These are phyloP conservation scores for Apiospora sp. DNA, from an alignment of 2,329 filamentous ascomycete genomes.

Conservation along the genomic window DNA sequence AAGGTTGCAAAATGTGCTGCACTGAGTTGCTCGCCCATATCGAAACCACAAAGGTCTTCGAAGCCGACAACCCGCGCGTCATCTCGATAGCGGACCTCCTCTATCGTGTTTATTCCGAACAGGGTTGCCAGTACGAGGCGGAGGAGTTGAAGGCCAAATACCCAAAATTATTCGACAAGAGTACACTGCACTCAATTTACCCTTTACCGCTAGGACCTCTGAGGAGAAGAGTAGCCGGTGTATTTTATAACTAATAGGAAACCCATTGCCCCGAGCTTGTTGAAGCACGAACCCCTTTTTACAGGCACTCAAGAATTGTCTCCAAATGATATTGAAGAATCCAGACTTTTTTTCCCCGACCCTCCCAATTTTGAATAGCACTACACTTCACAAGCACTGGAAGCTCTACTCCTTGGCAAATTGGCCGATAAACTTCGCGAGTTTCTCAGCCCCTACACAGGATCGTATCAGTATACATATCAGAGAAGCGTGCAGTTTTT, in stretches of 20 bases:
- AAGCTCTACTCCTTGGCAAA: conserved; percentile 21
- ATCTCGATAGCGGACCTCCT: background rate
- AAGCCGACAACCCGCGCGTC: background rate
- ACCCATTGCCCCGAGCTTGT: background rate
- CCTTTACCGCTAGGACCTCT: background rate
- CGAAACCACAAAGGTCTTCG: background rate
- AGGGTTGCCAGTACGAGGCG: background rate
- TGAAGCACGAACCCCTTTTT: background rate
- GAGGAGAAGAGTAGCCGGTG: background rate
- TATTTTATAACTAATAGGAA: background rate
- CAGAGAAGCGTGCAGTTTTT: background rate
- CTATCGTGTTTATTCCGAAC: background rate
- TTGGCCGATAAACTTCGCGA: conserved; percentile 20
- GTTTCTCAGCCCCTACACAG: background rate
- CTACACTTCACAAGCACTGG: background rate
- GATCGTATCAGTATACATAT: background rate
- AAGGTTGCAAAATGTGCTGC: background rate
- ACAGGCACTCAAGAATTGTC: background rate
- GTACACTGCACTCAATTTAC: background rate
- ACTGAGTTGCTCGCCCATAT: background rate
- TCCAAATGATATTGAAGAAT: background rate
- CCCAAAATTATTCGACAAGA: background rate
- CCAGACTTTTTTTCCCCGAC: background rate
- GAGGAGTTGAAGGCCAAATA: background rate
- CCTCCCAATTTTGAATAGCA: background rate